phyloP scores from a whole-genome alignment of 1,139 yeast species.

The Blastobotrys ciferrii region DNA sequence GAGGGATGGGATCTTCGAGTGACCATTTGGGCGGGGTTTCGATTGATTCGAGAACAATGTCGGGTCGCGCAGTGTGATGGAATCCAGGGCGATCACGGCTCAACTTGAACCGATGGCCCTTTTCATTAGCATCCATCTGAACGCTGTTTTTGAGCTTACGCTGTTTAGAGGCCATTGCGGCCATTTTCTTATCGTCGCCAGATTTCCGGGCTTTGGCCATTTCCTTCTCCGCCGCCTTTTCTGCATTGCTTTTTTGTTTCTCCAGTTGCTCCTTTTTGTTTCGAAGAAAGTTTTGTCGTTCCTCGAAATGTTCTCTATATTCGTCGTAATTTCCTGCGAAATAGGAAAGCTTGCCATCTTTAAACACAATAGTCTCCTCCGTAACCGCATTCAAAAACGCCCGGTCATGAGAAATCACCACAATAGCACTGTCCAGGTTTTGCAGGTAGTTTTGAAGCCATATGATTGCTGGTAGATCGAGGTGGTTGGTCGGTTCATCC shows the following conservation, averaged over 20 bases:
- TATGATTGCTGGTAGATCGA: slow-evolving; percentile 88
- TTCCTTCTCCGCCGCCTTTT: slow-evolving; percentile 10
- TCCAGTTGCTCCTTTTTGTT: slow-evolving; percentile 10
- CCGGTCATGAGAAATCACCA: slow-evolving; percentile 83
- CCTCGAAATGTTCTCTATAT: slow-evolving; percentile 8
- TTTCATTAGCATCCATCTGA: slow-evolving; percentile 9
- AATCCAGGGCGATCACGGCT: slow-evolving; percentile 12
- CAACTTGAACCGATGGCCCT: slow-evolving; percentile 14
- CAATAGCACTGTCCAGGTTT: slow-evolving; percentile 66
- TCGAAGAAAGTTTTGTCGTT: slow-evolving; percentile 10
- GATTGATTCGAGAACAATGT: slow-evolving; percentile 9
- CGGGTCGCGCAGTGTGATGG: slow-evolving; percentile 7
- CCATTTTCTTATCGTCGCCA: slow-evolving; percentile 15
- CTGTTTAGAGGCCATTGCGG: slow-evolving; percentile 12
- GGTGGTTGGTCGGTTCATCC: slow-evolving; percentile 39
- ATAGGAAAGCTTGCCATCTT: slow-evolving; percentile 12
- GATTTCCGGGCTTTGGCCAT: slow-evolving; percentile 13
- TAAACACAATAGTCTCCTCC: slow-evolving; percentile 60
- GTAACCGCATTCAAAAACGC: slow-evolving; percentile 83
- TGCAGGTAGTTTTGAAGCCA: slow-evolving; percentile 74
- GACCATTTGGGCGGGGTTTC: slow-evolving; percentile 10
- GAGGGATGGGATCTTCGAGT: slow-evolving; percentile 7
- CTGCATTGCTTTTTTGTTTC: slow-evolving; percentile 4
- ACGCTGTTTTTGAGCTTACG: slow-evolving; percentile 12
- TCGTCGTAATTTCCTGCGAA: slow-evolving; percentile 15